Conservation (phyloP, 2,329 filamentous ascomycete genomes). For the Bipolaris zeicola region DNA sequence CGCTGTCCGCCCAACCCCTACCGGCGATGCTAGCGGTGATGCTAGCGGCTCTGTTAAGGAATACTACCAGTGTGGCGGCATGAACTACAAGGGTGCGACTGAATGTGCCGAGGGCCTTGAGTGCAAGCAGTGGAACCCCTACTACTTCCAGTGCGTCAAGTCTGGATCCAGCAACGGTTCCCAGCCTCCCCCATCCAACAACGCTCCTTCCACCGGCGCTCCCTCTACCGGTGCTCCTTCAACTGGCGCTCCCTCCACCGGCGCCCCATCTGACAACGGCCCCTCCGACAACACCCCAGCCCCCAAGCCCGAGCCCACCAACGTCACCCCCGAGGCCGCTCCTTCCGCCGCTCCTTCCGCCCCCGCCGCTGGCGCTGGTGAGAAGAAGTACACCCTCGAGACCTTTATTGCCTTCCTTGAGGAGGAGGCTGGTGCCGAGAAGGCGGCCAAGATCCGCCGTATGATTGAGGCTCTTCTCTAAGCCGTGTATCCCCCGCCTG, state of each 20-base stretch:
- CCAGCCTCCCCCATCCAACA: slow-evolving; percentile 5
- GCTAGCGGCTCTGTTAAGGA: slow-evolving; percentile 22
- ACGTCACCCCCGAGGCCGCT: slow-evolving; percentile 8
- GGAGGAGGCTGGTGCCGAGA: slow-evolving; percentile 15
- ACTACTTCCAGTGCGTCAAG: slow-evolving; percentile 54
- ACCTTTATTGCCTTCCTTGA: slow-evolving; percentile 23
- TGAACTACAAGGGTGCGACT: slow-evolving; percentile 47
- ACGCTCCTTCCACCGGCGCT: not conserved
- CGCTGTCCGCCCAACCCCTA: slow-evolving; percentile 27
- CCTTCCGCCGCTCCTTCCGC: slow-evolving; percentile 1
- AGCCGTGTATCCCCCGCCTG: not conserved
- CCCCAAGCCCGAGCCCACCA: slow-evolving; percentile 9
- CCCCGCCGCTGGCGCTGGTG: slow-evolving; percentile 9
- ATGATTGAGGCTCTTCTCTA: slow-evolving; percentile 24
- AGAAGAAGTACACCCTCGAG: slow-evolving; percentile 28
- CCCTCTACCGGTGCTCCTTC: not conserved
- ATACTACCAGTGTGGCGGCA: slow-evolving; percentile 53
- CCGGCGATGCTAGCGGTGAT: slow-evolving; percentile 20
- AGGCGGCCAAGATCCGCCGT: slow-evolving; percentile 21
- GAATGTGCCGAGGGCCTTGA: slow-evolving; percentile 47
- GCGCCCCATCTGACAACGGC: not conserved
- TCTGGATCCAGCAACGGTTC: slow-evolving; percentile 17
- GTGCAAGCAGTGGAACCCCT: slow-evolving; percentile 52
- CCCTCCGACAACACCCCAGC: not conserved
- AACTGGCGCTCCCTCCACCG: not conserved